phyloP scores from a whole-genome alignment of 2,329 filamentous ascomycete genomes.

The Clarireedia paspali region DNA sequence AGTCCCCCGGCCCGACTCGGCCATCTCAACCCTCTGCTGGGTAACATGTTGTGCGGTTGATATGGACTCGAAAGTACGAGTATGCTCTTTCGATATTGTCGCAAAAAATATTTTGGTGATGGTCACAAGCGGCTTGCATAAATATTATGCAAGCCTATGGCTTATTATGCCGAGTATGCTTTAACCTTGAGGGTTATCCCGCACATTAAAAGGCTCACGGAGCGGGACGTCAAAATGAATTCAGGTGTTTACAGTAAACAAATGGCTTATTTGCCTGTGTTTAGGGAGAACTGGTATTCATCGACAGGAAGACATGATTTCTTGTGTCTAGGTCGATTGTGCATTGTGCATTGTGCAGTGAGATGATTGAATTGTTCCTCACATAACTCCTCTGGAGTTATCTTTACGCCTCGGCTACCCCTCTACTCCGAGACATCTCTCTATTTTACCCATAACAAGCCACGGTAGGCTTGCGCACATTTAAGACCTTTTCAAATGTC shows the following conservation, averaged over 20 bases:
- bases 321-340: no score
- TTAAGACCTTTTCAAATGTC: background rate
- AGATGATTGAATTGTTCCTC: no score
- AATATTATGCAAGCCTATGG: background rate
- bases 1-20: slow-evolving; percentile 36
- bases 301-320: no score
- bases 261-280: no score
- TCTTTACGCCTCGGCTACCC: no score
- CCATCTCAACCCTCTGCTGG: slow-evolving; percentile 44
- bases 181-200: background rate
- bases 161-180: background rate
- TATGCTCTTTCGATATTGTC: slow-evolving; percentile 6
- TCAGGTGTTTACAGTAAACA: no score
- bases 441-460: no score
- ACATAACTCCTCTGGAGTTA: no score
- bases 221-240: no score
- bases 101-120: slow-evolving; percentile 19
- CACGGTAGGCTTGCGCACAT: background rate
- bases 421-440: no score
- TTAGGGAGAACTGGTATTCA: no score
- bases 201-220: background rate
- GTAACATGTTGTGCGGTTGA: slow-evolving; percentile 39
- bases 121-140: background rate
- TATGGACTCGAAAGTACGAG: background rate
- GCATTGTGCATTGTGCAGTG: no score